A percentile compares a stretch with the other conserved stretches of the same genome.
Conservation (phyloP, 2,329 filamentous ascomycete species). For the Fusarium camptoceras region DNA sequence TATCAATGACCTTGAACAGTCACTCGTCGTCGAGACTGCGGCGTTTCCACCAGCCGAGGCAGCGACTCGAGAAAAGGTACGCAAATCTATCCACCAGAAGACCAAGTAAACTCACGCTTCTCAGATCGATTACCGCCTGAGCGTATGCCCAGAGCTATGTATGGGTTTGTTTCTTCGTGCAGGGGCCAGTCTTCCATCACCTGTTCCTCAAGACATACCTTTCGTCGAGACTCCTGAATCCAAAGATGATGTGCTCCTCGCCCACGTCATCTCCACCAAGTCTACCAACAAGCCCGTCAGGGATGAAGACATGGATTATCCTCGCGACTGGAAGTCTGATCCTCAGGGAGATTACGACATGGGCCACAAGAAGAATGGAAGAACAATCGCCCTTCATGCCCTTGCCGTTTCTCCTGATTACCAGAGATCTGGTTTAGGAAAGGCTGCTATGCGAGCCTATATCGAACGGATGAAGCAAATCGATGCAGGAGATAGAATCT, state of each 20-base stretch:
- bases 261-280: constrained; percentile 48
- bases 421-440: constrained; percentile 47
- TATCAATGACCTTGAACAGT: constrained; percentile 43
- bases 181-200: background rate
- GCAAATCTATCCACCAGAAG: no score
- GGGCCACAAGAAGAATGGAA: constrained; percentile 43
- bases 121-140: constrained; percentile 49
- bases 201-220: constrained; percentile 22
- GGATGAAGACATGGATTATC: constrained; percentile 47
- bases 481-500: constrained; percentile 40
- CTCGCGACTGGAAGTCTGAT: constrained; percentile 42
- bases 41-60: constrained; percentile 48
- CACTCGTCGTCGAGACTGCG: constrained; percentile 42
- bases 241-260: constrained; percentile 38
- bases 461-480: constrained; percentile 36
- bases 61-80: constrained; percentile 47
- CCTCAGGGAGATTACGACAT: constrained; percentile 23
- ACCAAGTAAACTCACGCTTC: background rate
- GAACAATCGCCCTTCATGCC: constrained; percentile 47
- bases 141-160: constrained; percentile 46
- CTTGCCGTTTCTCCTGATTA: constrained; percentile 44
- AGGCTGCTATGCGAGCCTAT: constrained; percentile 42
- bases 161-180: constrained; percentile 42
- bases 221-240: constrained; percentile 2
- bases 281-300: constrained; percentile 32